phyloP scores from a whole-genome alignment of 148 eudicot genomes.

The Polygonum maritimum region DNA sequence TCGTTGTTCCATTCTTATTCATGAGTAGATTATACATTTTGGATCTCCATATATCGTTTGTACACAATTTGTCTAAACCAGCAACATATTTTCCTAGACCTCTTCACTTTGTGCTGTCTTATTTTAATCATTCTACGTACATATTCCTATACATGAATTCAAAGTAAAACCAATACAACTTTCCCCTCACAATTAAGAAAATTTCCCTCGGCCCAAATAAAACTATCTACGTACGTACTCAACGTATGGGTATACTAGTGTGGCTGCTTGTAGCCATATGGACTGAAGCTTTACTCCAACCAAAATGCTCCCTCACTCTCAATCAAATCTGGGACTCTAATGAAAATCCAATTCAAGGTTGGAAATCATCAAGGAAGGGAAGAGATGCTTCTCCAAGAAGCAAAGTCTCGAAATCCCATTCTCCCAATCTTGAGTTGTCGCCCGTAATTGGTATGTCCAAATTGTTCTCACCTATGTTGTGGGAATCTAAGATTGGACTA shows the following conservation, averaged over 20 bases:
- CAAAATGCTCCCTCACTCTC: background rate
- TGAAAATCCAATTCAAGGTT: slow-evolving; percentile 13
- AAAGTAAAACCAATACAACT: background rate
- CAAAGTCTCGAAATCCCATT: slow-evolving; percentile 82
- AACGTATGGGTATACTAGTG: background rate
- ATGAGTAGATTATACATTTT: background rate
- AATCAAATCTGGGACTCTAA: background rate
- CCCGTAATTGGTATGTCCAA: slow-evolving; percentile 29
- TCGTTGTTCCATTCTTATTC: background rate
- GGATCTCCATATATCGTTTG: background rate
- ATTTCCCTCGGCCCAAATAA: background rate
- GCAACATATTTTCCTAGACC: background rate
- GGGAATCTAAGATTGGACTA: slow-evolving; percentile 4
- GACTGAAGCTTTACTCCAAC: background rate
- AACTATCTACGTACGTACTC: background rate
- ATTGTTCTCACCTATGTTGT: slow-evolving; percentile 6
- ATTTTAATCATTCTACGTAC: background rate
- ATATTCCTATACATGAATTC: background rate
- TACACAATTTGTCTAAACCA: background rate
- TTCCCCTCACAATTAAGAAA: background rate
- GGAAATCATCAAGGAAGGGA: slow-evolving; percentile 67
- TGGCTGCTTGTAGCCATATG: background rate
- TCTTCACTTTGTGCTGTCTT: background rate
- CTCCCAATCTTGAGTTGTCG: slow-evolving; percentile 52
- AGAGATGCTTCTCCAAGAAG: slow-evolving; percentile 58